These are phyloP conservation scores for Candida morakotiae DNA, from an alignment of 805 yeast genomes.

Conservation along the genomic window DNA sequence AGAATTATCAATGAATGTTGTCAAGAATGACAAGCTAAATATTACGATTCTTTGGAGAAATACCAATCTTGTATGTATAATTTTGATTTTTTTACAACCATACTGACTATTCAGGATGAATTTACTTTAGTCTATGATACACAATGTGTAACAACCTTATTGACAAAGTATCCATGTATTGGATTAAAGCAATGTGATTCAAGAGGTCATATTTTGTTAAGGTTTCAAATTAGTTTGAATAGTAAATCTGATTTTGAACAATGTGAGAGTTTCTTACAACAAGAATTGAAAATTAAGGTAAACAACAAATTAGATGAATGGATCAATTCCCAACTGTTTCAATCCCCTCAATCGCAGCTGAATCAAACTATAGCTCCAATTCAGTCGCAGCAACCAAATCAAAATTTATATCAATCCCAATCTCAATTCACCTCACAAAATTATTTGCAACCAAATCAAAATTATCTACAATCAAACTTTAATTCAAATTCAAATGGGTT, in stretches of 20 bases:
- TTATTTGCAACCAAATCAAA: background rate
- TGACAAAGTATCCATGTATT: constrained; percentile 22
- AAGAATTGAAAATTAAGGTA: background rate
- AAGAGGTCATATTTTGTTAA: constrained; percentile 15
- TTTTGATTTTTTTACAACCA: too few relatives aligned
- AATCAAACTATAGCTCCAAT: too few relatives aligned
- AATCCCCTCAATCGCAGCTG: background rate
- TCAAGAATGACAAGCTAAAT: constrained; percentile 7
- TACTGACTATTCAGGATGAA: constrained; percentile 4
- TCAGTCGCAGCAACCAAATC: too few relatives aligned
- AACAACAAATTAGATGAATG: background rate
- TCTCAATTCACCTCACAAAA: background rate
- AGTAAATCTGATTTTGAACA: constrained; percentile 11
- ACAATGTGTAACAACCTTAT: constrained; percentile 12
- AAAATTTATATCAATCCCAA: too few relatives aligned
- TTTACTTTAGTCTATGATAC: constrained; percentile 1
- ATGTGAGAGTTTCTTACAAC: constrained; percentile 6
- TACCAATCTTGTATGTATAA: constrained; percentile 16
- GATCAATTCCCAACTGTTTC: constrained; percentile 1
- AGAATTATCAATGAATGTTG: constrained; percentile 17
- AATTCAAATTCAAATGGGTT: background rate
- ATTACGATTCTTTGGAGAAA: constrained; percentile 17
- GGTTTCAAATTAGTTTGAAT: constrained; percentile 27
- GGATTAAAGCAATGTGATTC: constrained; percentile 23
- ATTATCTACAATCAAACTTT: constrained; percentile 3